Conservation (phyloP, 1,284 basidiomycete genomes). For the Volvariella surrecta region DNA sequence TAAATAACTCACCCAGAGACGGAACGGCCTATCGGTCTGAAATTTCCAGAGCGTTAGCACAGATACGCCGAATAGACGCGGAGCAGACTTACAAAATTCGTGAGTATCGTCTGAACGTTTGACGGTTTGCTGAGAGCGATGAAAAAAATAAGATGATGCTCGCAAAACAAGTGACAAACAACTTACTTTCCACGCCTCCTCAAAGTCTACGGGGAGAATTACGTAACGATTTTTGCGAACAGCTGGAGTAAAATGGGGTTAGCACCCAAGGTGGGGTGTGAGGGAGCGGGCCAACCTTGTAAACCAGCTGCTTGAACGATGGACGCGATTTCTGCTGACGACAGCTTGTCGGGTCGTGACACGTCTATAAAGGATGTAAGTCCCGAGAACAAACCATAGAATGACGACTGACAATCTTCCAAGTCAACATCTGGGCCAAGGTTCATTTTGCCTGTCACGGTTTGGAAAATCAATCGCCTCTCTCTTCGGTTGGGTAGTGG, state of each 20-base stretch:
- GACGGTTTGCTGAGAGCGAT: conserved; percentile 75
- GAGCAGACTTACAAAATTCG: conserved; percentile 78
- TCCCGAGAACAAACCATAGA: not conserved
- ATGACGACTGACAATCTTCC: conserved; percentile 80
- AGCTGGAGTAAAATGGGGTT: conserved; percentile 41
- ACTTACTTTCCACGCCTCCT: conserved; percentile 97
- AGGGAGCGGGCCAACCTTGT: conserved; percentile 56
- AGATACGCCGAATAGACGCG: conserved; percentile 5
- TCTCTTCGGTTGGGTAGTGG: conserved; percentile 92
- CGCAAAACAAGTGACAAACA: conserved; percentile 37
- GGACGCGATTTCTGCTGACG: conserved; percentile 92
- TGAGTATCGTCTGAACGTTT: conserved; percentile 90
- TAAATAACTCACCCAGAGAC: conserved; percentile 6
- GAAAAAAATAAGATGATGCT: conserved; percentile 14
- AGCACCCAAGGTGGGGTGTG: conserved; percentile 7
- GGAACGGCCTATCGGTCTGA: conserved; percentile 39
- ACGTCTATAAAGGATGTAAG: conserved; percentile 57
- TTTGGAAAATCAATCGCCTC: conserved; percentile 98
- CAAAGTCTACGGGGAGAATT: conserved; percentile 95
- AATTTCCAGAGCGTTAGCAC: not conserved
- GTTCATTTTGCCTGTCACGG: conserved; percentile 97
- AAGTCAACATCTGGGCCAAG: conserved; percentile 96
- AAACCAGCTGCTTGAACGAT: conserved; percentile 97
- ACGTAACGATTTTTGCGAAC: conserved; percentile 98
- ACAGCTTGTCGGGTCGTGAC: conserved; percentile 91